Base-by-base conservation (phyloP, 2,329 filamentous ascomycete species). In the Colletotrichum brevisporum region DNA sequence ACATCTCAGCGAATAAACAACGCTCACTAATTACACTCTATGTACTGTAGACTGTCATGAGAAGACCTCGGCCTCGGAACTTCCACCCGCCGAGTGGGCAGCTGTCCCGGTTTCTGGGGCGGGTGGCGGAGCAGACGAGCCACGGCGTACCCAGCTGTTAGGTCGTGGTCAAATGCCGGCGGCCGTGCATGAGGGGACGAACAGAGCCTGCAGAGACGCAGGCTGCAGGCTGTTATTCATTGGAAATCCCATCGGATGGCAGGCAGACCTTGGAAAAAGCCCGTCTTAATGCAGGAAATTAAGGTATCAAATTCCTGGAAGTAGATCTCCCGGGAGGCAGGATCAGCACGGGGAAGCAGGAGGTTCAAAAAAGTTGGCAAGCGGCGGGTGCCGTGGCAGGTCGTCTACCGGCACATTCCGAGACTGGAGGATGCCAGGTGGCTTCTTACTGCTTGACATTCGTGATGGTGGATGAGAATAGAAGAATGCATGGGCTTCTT, bases 161-260 rank as follows among this genome's bases (percentile, higher is more conserved):
- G 56, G 57, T 62, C 31, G 47, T 50, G 51, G 43, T 36, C 63
- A 51, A 67, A n/a, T 67, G 57, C 63, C 51, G 57, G 31, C 43
- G 31, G 27, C 12, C 16, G 26, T 50, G 41, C 45, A 55, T 43
- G n/a, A 31, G 31, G 43, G 27, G 10, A 8, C 27, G 27, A 31
- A 31, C 27, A 31, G 27, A 31, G 27, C 27, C 27, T 31, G 27
- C 27, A 31, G 31, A 54, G 50, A 36, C 62, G 36, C 39, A 4
- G 27, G 45, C 13, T 56, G 56, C 56, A 61, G 21, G 27, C 27
- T 15, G 21, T 21, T 39, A 56, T 36, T 50, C 48, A 41, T 50
- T 31, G 27, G 48, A 10, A 13, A 43, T 52, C 12, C 56, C 18
- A 26, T 26, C 31, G 52, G 21, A 63, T 63, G 58, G 64, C 39